phyloP scores from a whole-genome alignment of 2,329 filamentous ascomycete species.

The Pseudopithomyces maydicus region DNA sequence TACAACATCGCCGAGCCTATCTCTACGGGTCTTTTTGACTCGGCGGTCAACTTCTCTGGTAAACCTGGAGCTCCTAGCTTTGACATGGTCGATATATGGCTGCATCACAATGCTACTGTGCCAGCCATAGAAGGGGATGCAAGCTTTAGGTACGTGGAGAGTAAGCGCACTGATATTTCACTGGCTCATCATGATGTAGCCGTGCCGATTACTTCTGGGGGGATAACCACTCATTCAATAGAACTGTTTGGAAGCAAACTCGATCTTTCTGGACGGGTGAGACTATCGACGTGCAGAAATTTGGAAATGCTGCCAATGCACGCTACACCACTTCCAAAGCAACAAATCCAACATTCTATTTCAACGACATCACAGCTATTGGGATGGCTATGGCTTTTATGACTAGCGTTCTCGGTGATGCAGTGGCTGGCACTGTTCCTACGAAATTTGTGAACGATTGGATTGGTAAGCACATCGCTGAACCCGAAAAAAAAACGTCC shows the following conservation, averaged over 20 bases:
- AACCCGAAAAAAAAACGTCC: not conserved
- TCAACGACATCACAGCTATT: not conserved
- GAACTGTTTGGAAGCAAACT: not conserved
- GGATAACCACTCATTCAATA: not conserved
- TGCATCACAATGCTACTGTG: not conserved
- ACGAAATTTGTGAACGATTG: not conserved
- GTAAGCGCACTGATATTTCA: not conserved
- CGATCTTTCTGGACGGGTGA: not conserved
- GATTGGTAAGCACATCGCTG: not conserved
- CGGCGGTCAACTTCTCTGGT: not conserved
- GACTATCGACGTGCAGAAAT: not conserved
- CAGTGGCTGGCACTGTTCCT: not conserved
- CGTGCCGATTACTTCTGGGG: not conserved
- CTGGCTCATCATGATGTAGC: not conserved
- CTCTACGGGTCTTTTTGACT: not conserved
- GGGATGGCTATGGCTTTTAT: not conserved
- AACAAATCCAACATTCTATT: not conserved
- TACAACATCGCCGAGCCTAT: not conserved
- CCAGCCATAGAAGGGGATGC: not conserved
- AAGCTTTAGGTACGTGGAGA: not conserved
- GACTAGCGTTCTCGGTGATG: not conserved
- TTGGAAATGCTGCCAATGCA: not conserved
- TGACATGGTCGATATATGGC: not conserved
- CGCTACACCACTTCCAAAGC: not conserved
- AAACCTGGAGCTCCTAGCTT: not conserved